Conservation (phyloP, 148 eudicot species). For the Rhododendron ferrugineum region DNA sequence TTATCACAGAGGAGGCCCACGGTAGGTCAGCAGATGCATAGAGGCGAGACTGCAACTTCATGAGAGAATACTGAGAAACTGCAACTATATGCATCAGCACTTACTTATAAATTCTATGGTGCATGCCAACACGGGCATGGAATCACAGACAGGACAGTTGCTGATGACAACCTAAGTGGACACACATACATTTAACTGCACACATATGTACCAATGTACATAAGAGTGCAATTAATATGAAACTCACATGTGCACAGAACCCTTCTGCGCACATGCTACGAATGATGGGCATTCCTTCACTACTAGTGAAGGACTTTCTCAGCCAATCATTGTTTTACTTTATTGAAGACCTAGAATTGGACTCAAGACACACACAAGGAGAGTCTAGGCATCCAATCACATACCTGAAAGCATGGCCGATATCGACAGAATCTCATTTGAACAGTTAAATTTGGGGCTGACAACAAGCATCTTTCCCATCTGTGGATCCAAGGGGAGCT, state of each 20-base stretch:
- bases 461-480: constrained; percentile 89
- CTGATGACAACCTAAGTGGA: constrained; percentile 80
- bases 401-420: constrained; percentile 96
- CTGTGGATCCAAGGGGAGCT: constrained; percentile 84
- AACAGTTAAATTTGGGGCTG: constrained; percentile 69
- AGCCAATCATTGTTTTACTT: constrained; percentile 11
- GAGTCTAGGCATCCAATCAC: background rate
- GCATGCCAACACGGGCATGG: constrained; percentile 81
- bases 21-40: constrained; percentile 99
- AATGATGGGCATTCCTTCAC: constrained; percentile 19
- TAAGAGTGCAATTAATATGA: constrained; percentile 23
- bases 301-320: constrained; percentile 14
- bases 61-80: constrained; percentile 98
- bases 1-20: constrained; percentile 99
- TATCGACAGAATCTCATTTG: constrained; percentile 74
- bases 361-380: constrained; percentile 8
- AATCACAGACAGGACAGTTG: constrained; percentile 78
- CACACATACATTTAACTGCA: constrained; percentile 25
- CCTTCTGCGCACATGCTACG: constrained; percentile 16
- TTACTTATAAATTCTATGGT: constrained; percentile 80
- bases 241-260: constrained; percentile 17
- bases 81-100: constrained; percentile 99
- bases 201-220: constrained; percentile 28
- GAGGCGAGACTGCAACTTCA: constrained; percentile 93
- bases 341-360: constrained; percentile 5